phyloP scores from a whole-genome alignment of 2,329 filamentous ascomycete genomes.

The Emmonsia crescens region DNA sequence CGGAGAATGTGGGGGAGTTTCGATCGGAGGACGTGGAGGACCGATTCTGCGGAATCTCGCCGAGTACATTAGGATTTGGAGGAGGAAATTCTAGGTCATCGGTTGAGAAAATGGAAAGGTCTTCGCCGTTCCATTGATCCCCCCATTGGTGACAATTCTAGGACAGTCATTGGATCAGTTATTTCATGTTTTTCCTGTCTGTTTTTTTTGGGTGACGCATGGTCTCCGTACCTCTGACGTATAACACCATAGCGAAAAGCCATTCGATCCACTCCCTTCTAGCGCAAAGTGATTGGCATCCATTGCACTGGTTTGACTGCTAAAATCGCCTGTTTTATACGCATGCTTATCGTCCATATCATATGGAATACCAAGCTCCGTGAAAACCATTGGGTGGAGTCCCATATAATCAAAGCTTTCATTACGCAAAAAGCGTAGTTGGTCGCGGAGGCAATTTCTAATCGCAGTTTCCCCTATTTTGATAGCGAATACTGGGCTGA shows the following conservation, averaged over 20 bases:
- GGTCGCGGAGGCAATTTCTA: slow-evolving; percentile 81
- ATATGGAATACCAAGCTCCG: slow-evolving; percentile 94
- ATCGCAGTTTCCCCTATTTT: slow-evolving; percentile 90
- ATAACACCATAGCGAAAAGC: slow-evolving; percentile 86
- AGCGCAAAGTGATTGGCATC: slow-evolving; percentile 93
- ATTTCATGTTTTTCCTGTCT: slow-evolving; percentile 15
- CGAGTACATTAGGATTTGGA: slow-evolving; percentile 19
- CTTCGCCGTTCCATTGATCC: slow-evolving; percentile 96
- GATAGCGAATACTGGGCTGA: slow-evolving; percentile 80
- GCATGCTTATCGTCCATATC: slow-evolving; percentile 97
- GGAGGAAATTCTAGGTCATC: slow-evolving; percentile 59
- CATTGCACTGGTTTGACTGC: slow-evolving; percentile 81
- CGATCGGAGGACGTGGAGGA: slow-evolving; percentile 28
- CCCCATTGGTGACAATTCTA: slow-evolving; percentile 81
- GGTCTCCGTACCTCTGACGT: slow-evolving; percentile 49
- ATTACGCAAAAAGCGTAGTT: slow-evolving; percentile 68
- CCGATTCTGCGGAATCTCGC: slow-evolving; percentile 25
- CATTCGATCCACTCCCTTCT: slow-evolving; percentile 72
- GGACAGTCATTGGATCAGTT: not conserved
- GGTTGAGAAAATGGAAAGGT: slow-evolving; percentile 76
- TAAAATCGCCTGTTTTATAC: slow-evolving; percentile 91
- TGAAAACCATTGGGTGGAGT: slow-evolving; percentile 77
- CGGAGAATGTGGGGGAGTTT: slow-evolving; percentile 44
- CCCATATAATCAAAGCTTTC: slow-evolving; percentile 86
- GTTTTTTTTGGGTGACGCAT: slow-evolving; percentile 40